Conservation (phyloP, 805 yeast species). For the Candida quercuum region DNA sequence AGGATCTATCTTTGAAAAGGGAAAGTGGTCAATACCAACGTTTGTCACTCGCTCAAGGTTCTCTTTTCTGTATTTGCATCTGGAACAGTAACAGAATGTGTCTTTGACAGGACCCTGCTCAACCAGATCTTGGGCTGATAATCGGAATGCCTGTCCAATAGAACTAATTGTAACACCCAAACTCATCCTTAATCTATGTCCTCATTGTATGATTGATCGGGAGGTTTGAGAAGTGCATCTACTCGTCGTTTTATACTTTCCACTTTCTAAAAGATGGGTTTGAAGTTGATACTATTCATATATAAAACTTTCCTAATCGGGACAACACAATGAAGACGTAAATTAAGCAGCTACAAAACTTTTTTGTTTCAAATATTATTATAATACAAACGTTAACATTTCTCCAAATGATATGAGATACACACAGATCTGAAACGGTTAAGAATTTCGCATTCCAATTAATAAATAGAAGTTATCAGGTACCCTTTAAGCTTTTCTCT, state of each 20-base stretch:
- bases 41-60: conserved; percentile 6
- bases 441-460: too few relatives aligned
- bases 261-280: background rate
- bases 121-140: background rate
- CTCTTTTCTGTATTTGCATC: conserved; percentile 13
- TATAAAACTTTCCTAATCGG: conserved; percentile 12
- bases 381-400: too few relatives aligned
- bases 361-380: too few relatives aligned
- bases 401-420: too few relatives aligned
- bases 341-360: too few relatives aligned
- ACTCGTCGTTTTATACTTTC: background rate
- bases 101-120: conserved; percentile 9
- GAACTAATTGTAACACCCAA: background rate
- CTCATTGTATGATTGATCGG: too few relatives aligned
- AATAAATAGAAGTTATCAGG: too few relatives aligned
- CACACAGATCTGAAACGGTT: too few relatives aligned
- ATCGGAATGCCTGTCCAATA: background rate
- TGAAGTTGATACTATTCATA: background rate
- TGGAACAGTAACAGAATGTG: conserved; percentile 16
- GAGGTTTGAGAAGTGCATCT: too few relatives aligned
- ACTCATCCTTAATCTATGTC: background rate
- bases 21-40: conserved; percentile 6
- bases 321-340: conserved; percentile 12
- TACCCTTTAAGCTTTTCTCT: conserved; percentile 14
- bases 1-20: too few relatives aligned